These are phyloP conservation scores for Cercospora canescens DNA, from an alignment of 2,329 filamentous ascomycete species.

Conservation along the genomic window DNA sequence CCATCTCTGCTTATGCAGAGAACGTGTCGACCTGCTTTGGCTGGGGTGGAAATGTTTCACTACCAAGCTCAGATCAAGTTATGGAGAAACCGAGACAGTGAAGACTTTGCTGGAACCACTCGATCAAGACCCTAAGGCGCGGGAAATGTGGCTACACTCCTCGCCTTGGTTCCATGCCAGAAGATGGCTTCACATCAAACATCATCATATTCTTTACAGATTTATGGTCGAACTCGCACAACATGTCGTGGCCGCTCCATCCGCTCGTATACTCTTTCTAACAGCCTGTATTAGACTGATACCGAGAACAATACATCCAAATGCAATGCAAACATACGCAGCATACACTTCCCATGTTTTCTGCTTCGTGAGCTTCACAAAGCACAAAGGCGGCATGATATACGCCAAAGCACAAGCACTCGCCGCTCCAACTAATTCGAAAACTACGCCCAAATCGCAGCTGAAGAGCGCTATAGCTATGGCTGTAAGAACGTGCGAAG, in stretches of 20 bases:
- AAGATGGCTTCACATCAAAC: neutral
- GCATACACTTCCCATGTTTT: conserved; percentile 59
- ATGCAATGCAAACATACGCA: conserved; percentile 67
- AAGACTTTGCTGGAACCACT: no score
- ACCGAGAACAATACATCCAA: conserved; percentile 77
- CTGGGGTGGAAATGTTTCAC: no score
- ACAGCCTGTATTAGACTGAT: conserved; percentile 76
- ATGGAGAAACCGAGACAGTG: no score
- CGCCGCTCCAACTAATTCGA: conserved; percentile 93
- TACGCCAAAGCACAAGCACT: conserved; percentile 93
- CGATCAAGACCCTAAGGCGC: no score
- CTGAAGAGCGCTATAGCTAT: conserved; percentile 79
- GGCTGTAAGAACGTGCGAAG: conserved; percentile 73
- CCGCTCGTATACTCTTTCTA: conserved; percentile 58
- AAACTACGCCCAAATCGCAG: conserved; percentile 90
- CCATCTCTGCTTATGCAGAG: neutral
- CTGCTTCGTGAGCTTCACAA: conserved; percentile 83
- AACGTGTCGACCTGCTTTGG: no score
- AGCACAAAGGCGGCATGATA: conserved; percentile 91
- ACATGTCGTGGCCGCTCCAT: conserved; percentile 26
- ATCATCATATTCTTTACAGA: neutral
- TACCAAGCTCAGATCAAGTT: no score
- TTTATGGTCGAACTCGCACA: conserved; percentile 13
- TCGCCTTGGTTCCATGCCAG: neutral
- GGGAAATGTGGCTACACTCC: neutral